Conservation (phyloP, 441 rosid species). For the Corymbia citriodora region DNA sequence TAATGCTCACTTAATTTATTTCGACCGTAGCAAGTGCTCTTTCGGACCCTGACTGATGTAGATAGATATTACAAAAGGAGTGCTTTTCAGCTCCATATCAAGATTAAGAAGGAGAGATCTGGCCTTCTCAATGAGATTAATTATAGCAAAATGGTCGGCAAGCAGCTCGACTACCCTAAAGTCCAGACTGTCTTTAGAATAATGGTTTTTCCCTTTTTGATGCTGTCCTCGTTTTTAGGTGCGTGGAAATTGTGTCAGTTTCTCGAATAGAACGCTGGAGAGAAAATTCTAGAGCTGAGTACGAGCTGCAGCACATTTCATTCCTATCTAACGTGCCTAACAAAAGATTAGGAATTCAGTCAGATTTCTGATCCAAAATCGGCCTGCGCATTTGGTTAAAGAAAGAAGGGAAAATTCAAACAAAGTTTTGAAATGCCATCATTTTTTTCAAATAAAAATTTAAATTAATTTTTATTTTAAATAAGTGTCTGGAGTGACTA, state of each 20-base stretch:
- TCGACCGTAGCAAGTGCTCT: background rate
- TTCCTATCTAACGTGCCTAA: background rate
- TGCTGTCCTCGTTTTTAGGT: background rate
- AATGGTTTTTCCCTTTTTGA: too few relatives aligned
- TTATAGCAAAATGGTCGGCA: background rate
- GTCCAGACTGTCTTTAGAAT: background rate
- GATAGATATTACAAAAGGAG: too few relatives aligned
- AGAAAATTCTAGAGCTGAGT: background rate
- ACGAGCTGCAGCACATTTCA: background rate
- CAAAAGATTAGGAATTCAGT: background rate
- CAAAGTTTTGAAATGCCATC: too few relatives aligned
- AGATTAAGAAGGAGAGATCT: background rate
- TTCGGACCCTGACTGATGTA: background rate
- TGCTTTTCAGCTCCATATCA: background rate
- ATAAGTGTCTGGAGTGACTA: too few relatives aligned
- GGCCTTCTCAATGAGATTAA: background rate
- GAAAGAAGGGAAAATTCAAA: background rate
- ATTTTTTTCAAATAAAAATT: too few relatives aligned
- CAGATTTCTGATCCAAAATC: background rate
- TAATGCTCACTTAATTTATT: background rate
- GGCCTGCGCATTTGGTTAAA: background rate
- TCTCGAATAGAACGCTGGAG: accelerated
- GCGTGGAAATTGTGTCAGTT: background rate
- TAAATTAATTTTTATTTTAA: too few relatives aligned
- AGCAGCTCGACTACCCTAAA: background rate